These are phyloP conservation scores for Onygenales sp. DNA, from an alignment of 2,329 filamentous ascomycete genomes.

Conservation along the genomic window DNA sequence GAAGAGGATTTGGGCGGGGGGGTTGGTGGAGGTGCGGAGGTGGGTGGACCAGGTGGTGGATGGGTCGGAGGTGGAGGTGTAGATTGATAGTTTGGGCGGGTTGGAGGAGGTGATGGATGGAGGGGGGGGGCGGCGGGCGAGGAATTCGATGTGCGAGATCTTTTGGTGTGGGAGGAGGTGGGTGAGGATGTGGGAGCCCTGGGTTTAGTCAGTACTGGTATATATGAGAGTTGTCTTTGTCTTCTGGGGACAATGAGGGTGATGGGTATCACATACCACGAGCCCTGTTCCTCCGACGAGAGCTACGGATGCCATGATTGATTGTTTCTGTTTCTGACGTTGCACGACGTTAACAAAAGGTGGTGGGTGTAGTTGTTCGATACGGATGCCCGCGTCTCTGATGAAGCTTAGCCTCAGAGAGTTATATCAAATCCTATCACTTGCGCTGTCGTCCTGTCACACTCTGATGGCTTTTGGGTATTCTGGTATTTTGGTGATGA, in stretches of 20 bases:
- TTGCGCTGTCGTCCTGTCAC: too few relatives aligned
- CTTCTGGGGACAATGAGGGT: background rate
- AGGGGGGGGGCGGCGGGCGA: constrained; percentile 36
- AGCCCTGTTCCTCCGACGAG: constrained; percentile 11
- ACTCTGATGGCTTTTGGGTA: too few relatives aligned
- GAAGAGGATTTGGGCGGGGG: constrained; percentile 55
- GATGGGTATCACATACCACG: constrained; percentile 5
- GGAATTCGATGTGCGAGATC: constrained; percentile 33
- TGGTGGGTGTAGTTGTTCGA: too few relatives aligned
- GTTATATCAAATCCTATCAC: too few relatives aligned
- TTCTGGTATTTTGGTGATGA: too few relatives aligned
- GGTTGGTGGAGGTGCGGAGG: constrained; percentile 46
- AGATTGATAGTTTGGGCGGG: constrained; percentile 56
- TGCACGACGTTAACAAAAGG: background rate
- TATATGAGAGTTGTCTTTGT: background rate
- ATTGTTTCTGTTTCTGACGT: background rate
- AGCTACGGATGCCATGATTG: constrained; percentile 9
- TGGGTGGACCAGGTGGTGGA: constrained; percentile 53
- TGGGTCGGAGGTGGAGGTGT: constrained; percentile 53
- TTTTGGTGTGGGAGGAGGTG: constrained; percentile 33
- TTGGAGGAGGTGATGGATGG: constrained; percentile 41
- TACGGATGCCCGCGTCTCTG: too few relatives aligned
- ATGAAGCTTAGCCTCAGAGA: too few relatives aligned
- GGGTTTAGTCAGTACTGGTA: background rate
- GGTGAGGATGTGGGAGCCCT: constrained; percentile 67